Conservation (phyloP, 2,329 filamentous ascomycete species). For the Claviceps citrina region DNA sequence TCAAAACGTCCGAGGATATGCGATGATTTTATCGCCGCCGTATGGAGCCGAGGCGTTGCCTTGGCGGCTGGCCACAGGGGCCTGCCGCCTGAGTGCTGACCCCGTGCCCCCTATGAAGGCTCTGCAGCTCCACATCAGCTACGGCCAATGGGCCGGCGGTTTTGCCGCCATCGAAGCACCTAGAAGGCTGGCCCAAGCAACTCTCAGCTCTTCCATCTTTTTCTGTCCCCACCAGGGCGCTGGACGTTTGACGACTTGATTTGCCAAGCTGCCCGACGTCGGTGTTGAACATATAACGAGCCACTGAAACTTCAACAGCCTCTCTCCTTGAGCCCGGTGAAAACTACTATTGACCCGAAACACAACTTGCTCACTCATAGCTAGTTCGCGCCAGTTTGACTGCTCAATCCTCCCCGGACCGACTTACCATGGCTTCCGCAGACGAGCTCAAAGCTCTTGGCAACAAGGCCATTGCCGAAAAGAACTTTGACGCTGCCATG, state of each 20-base stretch:
- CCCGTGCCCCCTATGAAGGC: no score
- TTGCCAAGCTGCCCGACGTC: no score
- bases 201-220: conserved; percentile 13
- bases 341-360: not conserved
- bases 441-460: conserved; percentile 88
- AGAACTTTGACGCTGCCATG: conserved; percentile 93
- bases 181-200: conserved; percentile 20
- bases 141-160: conserved; percentile 17
- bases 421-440: conserved; percentile 37
- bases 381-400: not conserved
- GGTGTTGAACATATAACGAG: not conserved
- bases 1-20: no score
- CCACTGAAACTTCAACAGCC: not conserved
- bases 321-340: not conserved
- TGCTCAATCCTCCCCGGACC: conserved; percentile 5
- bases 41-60: no score
- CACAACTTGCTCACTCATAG: not conserved
- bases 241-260: not conserved
- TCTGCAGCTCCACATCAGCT: conserved; percentile 10
- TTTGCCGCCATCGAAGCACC: conserved; percentile 24
- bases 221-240: conserved; percentile 12
- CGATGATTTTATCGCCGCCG: no score
- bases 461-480: conserved; percentile 96
- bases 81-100: no score
- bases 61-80: no score